These are phyloP conservation scores for Cryptosporidium ubiquitum DNA, from an alignment of 169 alveolate genomes.

Conservation along the genomic window DNA sequence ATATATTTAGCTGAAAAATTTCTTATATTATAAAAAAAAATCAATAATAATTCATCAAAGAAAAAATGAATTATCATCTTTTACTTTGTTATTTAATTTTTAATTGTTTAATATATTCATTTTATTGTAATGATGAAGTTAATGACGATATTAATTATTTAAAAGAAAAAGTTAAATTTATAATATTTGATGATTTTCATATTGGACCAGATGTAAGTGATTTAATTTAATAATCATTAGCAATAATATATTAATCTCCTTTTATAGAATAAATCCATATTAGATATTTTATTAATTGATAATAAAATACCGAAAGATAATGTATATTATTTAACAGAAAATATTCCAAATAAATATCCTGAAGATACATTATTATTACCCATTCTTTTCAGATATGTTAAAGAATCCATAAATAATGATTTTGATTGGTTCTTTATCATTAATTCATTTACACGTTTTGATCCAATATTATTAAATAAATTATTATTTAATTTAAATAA, in stretches of 20 bases:
- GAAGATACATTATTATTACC: conserved; percentile 58
- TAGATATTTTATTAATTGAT: conserved; percentile 28
- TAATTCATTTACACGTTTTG: conserved; percentile 41
- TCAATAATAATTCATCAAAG: not conserved
- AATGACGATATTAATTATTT: conserved; percentile 1
- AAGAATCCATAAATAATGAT: conserved; percentile 9
- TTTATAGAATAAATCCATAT: conserved; percentile 38
- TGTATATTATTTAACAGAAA: conserved; percentile 26
- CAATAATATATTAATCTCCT: not conserved
- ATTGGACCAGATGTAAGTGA: conserved; percentile 69
- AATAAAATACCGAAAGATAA: conserved; percentile 16
- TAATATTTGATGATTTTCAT: conserved; percentile 58
- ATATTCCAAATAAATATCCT: not conserved
- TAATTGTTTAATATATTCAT: conserved; percentile 1
- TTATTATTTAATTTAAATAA: conserved; percentile 9
- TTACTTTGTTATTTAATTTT: not conserved
- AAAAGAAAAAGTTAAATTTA: conserved; percentile 25
- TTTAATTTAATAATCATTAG: not conserved
- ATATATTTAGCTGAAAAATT: not conserved
- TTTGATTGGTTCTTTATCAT: conserved; percentile 72
- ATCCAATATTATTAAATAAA: conserved; percentile 6
- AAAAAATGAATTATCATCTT: not conserved
- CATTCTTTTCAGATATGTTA: conserved; percentile 23
- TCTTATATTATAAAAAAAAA: not conserved
- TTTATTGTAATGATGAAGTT: conserved; percentile 5